Evolutionary conservation across 495 filamentous ascomycete species (phyloP), one percentile per base, ranked within the genome.

Genomic region (Letharia lupina): DNA sequence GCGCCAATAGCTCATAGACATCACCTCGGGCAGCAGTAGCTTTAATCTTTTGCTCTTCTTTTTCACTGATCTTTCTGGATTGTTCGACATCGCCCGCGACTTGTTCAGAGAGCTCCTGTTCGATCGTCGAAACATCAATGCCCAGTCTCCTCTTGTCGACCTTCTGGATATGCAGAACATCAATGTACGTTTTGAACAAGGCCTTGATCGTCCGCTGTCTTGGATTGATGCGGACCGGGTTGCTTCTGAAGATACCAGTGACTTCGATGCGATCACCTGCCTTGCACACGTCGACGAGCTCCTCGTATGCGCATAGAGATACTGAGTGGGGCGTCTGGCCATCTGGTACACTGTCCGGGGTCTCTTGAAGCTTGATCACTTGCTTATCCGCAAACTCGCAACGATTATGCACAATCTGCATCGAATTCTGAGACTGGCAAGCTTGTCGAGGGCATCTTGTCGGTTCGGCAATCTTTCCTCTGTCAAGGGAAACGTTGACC

Each of bases 271-370:
- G 86, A 70, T 99, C 94, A 84, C 94, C 94, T 56, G 94, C 93
- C 76, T 96, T 98, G 80, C 93, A 96, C 60, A 97, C 84, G 77
- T 99, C 94, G 11, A 98, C 96, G 58, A 98, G 79, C 78, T 98
- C 95, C 73, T 97, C 93, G 70, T 98, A 97, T 40, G 91, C 92
- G 74, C 93, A 98, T 41, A 99, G 83, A 6, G 92, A 96, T 23
- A 99, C 94, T 0, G 95, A 96, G 76, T 99, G 94, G n/a, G 94
- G 94, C 31, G 94, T 94, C 76, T 99, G 94, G 37, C 94, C 94
- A 67, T 96, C 90, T 16, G 94, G 94, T 54, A 98, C 87, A 58
- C 82, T 89, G 74, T 99, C 94, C 11, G 94, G 94, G 0, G 94
- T 99, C 75, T 99, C 94, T 75, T 99, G 94, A 41, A 99, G 82